Base-by-base conservation (phyloP, 345 rosid species). In the Draba incana region DNA sequence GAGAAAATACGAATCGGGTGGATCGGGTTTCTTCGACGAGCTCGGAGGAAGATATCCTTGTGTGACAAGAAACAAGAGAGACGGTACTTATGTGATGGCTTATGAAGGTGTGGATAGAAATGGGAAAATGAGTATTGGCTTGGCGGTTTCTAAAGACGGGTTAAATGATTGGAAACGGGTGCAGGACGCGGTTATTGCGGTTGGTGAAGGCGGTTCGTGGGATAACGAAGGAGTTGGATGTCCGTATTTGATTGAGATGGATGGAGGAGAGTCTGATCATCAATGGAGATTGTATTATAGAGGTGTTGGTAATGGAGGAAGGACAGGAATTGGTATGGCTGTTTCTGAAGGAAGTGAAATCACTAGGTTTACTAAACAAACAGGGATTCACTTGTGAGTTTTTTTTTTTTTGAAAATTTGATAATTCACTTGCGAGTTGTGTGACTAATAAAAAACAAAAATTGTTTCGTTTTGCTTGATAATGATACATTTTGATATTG, bases 281-380 rank as follows among this genome's bases (percentile, higher is more conserved):
- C 83, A 80, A 30, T 87, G 93, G 95, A 83, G 98, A 51, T 50
- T 87, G 80, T 89, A 87, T 53, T 92, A 84, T 47, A 85, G 74
- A 66, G 96, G 94, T 14, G 15, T 81, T 54, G 87, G 89, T 13
- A 62, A 74, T 25, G 79, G 78, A n/a, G 88, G 92, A 64, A 86
- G 78, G 68, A 80, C 81, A 45, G 91, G 88, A 68, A 87, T 89
- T 38, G 94, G 96, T 3, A 77, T 92, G 72, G 92, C 88, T 8
- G 78, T 82, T 5, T 87, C 87, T 35, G 62, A 74, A 20, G 96
- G 87, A 2, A 80, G 43, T 67, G 79, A 77, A 43, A 12, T 81
- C 20, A 75, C 78, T 58, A 79, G 55, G 59, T 84, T 92, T 31
- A 77, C 72, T 42, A 85, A 85, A 77, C 88, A 90, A 86, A 66